A percentile compares a stretch with the other conserved stretches of the same genome.
Evolutionary conservation across 495 filamentous ascomycete species (phyloP).

Genomic region (Cladorrhinum samala): DNA sequence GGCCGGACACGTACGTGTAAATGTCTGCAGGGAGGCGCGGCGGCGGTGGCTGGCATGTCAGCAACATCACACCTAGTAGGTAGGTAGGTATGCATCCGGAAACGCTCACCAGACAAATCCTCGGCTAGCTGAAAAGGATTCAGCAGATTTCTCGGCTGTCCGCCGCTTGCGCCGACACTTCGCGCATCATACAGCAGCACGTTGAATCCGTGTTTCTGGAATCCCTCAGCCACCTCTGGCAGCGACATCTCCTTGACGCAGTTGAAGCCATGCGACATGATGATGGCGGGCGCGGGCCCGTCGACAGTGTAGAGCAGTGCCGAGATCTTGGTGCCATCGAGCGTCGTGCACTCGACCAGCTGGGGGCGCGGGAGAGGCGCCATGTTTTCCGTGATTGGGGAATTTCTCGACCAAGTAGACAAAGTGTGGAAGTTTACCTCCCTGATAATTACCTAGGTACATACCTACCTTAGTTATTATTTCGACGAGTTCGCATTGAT

Average conservation of each 20-base stretch:
- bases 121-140: constrained; percentile 30
- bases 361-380: too few species aligned
- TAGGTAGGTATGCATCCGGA: too few species aligned
- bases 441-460: too few species aligned
- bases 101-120: constrained; percentile 26
- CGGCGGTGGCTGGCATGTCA: constrained; percentile 27
- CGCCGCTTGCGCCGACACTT: constrained; percentile 34
- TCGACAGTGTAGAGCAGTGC: constrained; percentile 26
- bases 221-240: constrained; percentile 29
- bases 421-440: too few species aligned
- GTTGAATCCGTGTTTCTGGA: constrained; percentile 33
- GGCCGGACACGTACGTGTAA: constrained; percentile 16
- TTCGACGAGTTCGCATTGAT: too few species aligned
- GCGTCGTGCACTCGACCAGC: constrained; percentile 31
- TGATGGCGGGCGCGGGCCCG: constrained; percentile 26
- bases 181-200: constrained; percentile 40
- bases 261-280: constrained; percentile 40
- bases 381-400: too few species aligned
- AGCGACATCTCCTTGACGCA: constrained; percentile 37
- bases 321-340: constrained; percentile 28
- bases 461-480: too few species aligned
- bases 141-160: constrained; percentile 37
- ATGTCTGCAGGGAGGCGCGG: neutral
- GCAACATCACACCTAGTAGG: too few species aligned
- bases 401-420: too few species aligned